Evolutionary conservation across 2,329 filamentous ascomycete genomes (phyloP).

Genomic region (Cytospora schulzeri): DNA sequence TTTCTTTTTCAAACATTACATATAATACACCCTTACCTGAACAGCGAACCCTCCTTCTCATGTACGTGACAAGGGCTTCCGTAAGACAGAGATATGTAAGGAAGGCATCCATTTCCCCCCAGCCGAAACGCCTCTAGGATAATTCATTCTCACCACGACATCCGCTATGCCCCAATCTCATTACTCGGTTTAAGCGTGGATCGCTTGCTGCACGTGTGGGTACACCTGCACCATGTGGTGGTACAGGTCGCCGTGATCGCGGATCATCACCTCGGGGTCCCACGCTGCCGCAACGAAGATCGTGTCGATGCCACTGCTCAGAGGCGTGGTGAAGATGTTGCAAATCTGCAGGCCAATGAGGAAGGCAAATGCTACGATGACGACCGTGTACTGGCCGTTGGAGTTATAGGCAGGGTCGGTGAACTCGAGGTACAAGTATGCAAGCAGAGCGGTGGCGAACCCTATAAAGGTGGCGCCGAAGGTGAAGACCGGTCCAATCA

Average conservation of each 20-base stretch:
- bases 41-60: neutral
- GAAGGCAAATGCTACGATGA: slow-evolving; percentile 84
- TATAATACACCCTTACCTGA: neutral
- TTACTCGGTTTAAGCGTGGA: slow-evolving; percentile 69
- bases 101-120: neutral
- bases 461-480: slow-evolving; percentile 83
- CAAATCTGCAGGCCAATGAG: slow-evolving; percentile 88
- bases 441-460: slow-evolving; percentile 77
- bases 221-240: slow-evolving; percentile 78
- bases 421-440: slow-evolving; percentile 84
- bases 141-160: neutral
- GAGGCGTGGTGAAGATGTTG: slow-evolving; percentile 85
- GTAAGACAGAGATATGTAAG: neutral
- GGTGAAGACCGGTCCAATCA: slow-evolving; percentile 73
- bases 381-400: slow-evolving; percentile 68
- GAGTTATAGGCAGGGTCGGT: slow-evolving; percentile 79
- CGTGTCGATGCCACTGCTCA: slow-evolving; percentile 87
- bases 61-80: neutral
- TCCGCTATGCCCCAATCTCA: too few relatives aligned
- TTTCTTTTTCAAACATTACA: neutral
- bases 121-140: neutral
- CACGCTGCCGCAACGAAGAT: slow-evolving; percentile 81
- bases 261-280: slow-evolving; percentile 73
- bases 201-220: slow-evolving; percentile 78
- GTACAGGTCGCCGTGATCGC: slow-evolving; percentile 82